phyloP scores from a whole-genome alignment of 208 protist species.

The Wallacemonas collosoma region DNA sequence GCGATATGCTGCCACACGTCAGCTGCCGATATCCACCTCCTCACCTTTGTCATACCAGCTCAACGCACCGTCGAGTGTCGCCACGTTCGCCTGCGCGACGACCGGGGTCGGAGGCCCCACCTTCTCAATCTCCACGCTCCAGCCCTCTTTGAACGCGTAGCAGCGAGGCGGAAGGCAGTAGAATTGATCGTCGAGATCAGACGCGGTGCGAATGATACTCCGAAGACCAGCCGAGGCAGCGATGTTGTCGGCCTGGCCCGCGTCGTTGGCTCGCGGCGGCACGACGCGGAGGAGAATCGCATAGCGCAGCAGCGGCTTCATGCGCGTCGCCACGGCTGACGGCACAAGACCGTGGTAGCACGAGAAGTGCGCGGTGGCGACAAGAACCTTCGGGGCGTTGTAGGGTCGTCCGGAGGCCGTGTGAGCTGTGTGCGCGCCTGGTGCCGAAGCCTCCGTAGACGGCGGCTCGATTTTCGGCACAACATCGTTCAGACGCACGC shows the following conservation, averaged over 20 bases:
- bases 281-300: slow-evolving; percentile 23
- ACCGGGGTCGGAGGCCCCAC: background rate
- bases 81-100: background rate
- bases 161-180: slow-evolving; percentile 36
- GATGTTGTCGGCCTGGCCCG: slow-evolving; percentile 19
- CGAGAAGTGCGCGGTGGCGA: too few relatives aligned
- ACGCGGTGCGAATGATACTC: slow-evolving; percentile 25
- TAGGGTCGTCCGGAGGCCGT: too few relatives aligned
- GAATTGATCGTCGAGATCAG: slow-evolving; percentile 10
- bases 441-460: background rate
- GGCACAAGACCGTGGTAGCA: slow-evolving; percentile 26
- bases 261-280: background rate
- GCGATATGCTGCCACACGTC: slow-evolving; percentile 25
- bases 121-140: slow-evolving; percentile 33
- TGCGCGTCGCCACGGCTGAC: background rate
- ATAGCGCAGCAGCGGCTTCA: slow-evolving; percentile 1
- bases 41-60: slow-evolving; percentile 21
- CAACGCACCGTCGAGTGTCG: slow-evolving; percentile 12
- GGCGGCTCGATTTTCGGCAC: slow-evolving; percentile 4
- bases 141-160: slow-evolving; percentile 24
- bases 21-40: slow-evolving; percentile 12
- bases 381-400: too few relatives aligned
- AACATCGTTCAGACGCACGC: slow-evolving; percentile 13
- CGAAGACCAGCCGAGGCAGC: slow-evolving; percentile 15
- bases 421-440: too few relatives aligned